Conservation (phyloP, 306 rosid species). For the Canavalia gladiata region DNA sequence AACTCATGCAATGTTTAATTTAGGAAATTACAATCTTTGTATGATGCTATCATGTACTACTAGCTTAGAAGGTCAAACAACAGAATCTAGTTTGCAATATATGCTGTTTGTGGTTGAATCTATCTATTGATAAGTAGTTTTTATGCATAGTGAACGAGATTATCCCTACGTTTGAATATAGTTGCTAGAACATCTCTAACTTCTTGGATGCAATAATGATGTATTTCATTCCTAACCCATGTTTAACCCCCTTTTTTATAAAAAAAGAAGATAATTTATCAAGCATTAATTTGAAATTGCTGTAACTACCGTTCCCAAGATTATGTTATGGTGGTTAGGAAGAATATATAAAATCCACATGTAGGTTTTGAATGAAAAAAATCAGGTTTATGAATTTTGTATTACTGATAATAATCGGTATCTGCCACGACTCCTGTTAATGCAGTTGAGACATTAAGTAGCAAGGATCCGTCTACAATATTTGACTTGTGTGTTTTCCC, state of each 20-base stretch:
- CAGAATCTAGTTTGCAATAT: conserved; percentile 1
- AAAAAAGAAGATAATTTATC: background rate
- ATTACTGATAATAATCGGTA: background rate
- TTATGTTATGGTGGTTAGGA: conserved; percentile 2
- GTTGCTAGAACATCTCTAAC: background rate
- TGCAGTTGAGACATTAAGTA: conserved; percentile 43
- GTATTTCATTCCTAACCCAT: conserved; percentile 4
- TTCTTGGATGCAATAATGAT: conserved; percentile 15
- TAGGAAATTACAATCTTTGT: background rate
- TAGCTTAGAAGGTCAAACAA: conserved; percentile 32
- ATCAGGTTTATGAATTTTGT: conserved; percentile 1
- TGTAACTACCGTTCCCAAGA: background rate
- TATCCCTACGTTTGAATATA: background rate
- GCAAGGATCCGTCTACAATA: conserved; percentile 11
- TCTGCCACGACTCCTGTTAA: conserved; percentile 32
- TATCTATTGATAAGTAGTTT: background rate
- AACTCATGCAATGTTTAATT: background rate
- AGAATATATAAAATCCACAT: conserved; percentile 16
- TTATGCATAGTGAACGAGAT: background rate
- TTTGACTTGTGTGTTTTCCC: background rate
- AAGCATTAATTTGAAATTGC: background rate
- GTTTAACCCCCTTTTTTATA: background rate
- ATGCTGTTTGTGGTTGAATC: conserved; percentile 1
- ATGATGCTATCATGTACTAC: background rate
- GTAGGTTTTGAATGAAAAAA: conserved; percentile 16